Evolutionary conservation across 495 filamentous ascomycete species (phyloP), one percentile per base, ranked within the genome.

Genomic region (Lasiosphaeria miniovina): DNA sequence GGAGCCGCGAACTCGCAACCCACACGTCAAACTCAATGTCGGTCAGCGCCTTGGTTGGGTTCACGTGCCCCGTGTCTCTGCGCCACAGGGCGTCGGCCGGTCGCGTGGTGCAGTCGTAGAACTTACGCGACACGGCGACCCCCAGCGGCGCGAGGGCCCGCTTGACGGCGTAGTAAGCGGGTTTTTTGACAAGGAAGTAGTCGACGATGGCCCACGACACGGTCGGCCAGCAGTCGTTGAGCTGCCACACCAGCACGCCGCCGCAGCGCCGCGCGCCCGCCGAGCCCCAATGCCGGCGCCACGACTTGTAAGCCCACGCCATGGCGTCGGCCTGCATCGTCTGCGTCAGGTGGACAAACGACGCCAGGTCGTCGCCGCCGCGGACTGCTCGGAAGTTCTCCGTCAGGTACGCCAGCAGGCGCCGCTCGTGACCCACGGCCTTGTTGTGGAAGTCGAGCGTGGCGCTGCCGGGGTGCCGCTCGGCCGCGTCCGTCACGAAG

Each of bases 221-320:
- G 6, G 82, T 85, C 1, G 91, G 90, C 90, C 90, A 96, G 71
- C 89, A 92, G 73, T 96, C 92, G 60, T 96, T 96, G 49, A 94
- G 71, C 69, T 96, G 92, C 92, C 92, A 96, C 2, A 94, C 85
- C n/a, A 96, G 75, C 12, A 87, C 89, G 12, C 92, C 92, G 49
- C 88, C 87, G 65, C 92, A 96, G 15, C 73, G 65, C 58, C 88
- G 81, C 61, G 82, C 75, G n/a, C 84, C 85, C 6, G 67, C 68
- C 9, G 69, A 69, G 1, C 75, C 72, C 85, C 89, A 93, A 71
- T 91, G 82, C 32, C 87, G 82, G 14, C 88, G 81, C 89, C 89
- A 95, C 17, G 82, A 80, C 57, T 85, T 83, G 72, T 91, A 93
- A 34, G 88, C 90, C 62, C 81, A 87, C 67, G 82, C 81, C 75